Base-by-base conservation (phyloP, 345 rosid genomes). In the Brassica incana region DNA sequence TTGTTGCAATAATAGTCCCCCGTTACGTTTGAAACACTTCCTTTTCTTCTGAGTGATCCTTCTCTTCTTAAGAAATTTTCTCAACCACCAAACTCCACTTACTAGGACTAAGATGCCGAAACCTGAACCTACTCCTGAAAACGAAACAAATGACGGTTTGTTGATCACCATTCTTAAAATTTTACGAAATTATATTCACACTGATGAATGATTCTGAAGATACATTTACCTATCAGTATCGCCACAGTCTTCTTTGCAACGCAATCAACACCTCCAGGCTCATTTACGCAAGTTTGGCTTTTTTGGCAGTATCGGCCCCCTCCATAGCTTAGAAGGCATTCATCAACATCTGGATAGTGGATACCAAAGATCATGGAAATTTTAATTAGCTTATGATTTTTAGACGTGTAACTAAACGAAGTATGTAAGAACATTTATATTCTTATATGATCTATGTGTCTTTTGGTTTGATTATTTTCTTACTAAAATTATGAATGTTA, bases 1-100 rank as follows among this genome's bases (percentile, higher is more conserved):
- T 27, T 27, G 30, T 27, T 27, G 30, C 30, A 27, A 27, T 27
- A 27, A 27, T 27, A 84, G 35, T 6, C 87, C 87, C 0, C 66
- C 66, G 20, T 71, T 71, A 16, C 66, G 75, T 35, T 71, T 71
- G 52, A 71, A 71, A n/a, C 23, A 58, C 11, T 58, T 71, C 1
- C 5, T 71, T 16, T 58, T 71, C 75, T 11, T 18, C 32, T 3
- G 1, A 27, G 20, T 58, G 5, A 33, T 32, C 66, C 1, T 71
- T 59, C 66, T 71, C 33, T 71, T 59, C 11, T 32, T 35, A 18
- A 71, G 11, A 36, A 58, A 71, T 10, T 58, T 71, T 56, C 35
- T 56, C 66, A 71, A 58, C 20, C 6, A 35, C 65, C 33, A 58
- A 0, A 71, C 27, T 18, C 66, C 75, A 64, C 43, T 50, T 3